These are phyloP conservation scores for Cytospora paraplurivora DNA, from an alignment of 2,329 filamentous ascomycete genomes.

Conservation along the genomic window DNA sequence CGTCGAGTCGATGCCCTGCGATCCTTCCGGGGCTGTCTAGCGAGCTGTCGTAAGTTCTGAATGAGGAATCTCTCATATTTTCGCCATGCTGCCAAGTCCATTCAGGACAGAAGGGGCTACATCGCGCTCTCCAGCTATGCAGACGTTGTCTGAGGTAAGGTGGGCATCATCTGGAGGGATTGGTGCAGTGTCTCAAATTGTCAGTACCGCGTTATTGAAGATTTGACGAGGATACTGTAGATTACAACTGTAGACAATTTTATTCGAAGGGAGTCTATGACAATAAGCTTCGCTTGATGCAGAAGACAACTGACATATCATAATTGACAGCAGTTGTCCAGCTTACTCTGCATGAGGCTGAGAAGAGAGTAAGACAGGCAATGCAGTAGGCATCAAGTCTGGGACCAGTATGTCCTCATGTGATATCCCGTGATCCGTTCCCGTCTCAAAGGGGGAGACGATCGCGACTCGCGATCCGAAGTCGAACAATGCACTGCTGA, in stretches of 20 bases:
- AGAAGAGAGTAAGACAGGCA: conserved; percentile 24
- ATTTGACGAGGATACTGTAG: neutral
- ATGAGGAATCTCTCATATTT: conserved; percentile 11
- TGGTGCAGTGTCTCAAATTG: conserved; percentile 12
- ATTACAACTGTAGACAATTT: conserved; percentile 2
- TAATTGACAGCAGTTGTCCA: conserved; percentile 9
- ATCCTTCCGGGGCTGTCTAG: conserved; percentile 17
- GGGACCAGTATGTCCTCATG: conserved; percentile 9
- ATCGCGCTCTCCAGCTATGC: conserved; percentile 5
- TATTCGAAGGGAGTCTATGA: neutral
- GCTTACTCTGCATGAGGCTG: conserved; percentile 25
- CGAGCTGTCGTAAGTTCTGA: conserved; percentile 25
- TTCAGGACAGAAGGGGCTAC: conserved; percentile 16
- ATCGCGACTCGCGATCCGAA: conserved; percentile 5
- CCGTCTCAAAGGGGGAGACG: neutral
- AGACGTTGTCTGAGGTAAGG: neutral
- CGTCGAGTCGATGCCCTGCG: conserved; percentile 21
- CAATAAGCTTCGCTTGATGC: conserved; percentile 8
- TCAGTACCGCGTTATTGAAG: neutral
- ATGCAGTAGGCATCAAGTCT: conserved; percentile 4
- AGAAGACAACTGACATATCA: conserved; percentile 25
- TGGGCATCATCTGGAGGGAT: conserved; percentile 2
- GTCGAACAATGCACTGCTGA: neutral
- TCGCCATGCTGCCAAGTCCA: conserved; percentile 10
- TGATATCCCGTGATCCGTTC: conserved; percentile 15